Evolutionary conservation across 2,329 filamentous ascomycete species (phyloP), one percentile per base, ranked within the genome.

Genomic region (Sclerotinia minor): DNA sequence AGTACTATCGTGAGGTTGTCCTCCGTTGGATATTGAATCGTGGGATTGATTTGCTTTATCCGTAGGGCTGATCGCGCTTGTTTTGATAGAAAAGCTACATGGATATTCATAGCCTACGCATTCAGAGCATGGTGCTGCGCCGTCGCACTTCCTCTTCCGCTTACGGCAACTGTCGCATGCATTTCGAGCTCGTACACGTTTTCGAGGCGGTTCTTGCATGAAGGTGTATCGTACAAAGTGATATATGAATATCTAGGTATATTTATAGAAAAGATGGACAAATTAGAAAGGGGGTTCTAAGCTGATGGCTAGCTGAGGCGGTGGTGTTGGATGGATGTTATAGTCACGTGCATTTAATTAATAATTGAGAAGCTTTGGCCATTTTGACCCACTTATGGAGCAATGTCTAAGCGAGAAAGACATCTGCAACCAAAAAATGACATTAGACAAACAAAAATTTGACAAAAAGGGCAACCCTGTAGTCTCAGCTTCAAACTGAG

Each of bases 111-210:
- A 73, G 17, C 66, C 68, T 32, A 61, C 47, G 64, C 73, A 74
- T 47, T 67, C 71, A 21, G 69, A 60, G 38, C 73, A 73, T 13
- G 73, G 73, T n/a, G 65, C 44, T 7, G 65, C 52, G 3, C 67
- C 70, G 44, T 75, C 72, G 65, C 73, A 74, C 65, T 74, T 74
- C 35, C 71, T 69, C 55, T 74, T 73, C 32, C 73, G 69, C 49
- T 70, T 71, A 29, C 73, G 67, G 61, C 75, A 73, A 67, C 73
- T 66, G n/a, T 54, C 67, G 49, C 73, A 74, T 13, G 73, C 71
- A 67, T 71, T 72, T 26, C 69, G 60, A 15, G 64, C 44, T 67
- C 64, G 57, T n/a, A 67, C 32, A 32, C 65, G 32, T 61, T 61
- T 67, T 53, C 65, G 55, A 29, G 32, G 55, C 45, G 44, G 45